These are phyloP conservation scores for Pseudogymnoascus sp. DNA, from an alignment of 2,329 filamentous ascomycete genomes.

Conservation along the genomic window DNA sequence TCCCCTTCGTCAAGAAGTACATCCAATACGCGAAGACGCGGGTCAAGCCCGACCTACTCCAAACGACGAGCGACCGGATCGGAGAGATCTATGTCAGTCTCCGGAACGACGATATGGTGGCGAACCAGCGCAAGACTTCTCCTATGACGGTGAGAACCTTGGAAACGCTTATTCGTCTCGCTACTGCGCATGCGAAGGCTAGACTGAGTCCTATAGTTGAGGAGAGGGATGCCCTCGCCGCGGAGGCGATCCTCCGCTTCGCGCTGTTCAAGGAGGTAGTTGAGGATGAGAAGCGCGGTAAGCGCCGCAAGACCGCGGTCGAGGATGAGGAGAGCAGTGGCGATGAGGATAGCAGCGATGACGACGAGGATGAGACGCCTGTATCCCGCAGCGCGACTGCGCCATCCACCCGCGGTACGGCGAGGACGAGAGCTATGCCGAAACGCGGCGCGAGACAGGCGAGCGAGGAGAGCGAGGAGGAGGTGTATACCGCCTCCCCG, in stretches of 20 bases:
- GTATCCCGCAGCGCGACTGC: slow-evolving; percentile 16
- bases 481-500: slow-evolving; percentile 28
- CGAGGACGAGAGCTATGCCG: slow-evolving; percentile 25
- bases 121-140: slow-evolving; percentile 85
- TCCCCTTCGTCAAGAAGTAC: slow-evolving; percentile 99
- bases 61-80: slow-evolving; percentile 86
- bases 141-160: slow-evolving; percentile 95
- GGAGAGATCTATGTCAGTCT: slow-evolving; percentile 84
- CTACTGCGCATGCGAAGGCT: slow-evolving; percentile 91
- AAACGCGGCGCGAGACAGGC: slow-evolving; percentile 18
- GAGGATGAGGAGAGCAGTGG: slow-evolving; percentile 45
- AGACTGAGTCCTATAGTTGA: slow-evolving; percentile 82
- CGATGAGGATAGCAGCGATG: slow-evolving; percentile 51
- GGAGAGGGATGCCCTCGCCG: slow-evolving; percentile 76
- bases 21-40: slow-evolving; percentile 95
- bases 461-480: slow-evolving; percentile 37
- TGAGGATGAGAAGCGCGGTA: slow-evolving; percentile 68
- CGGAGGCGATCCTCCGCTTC: slow-evolving; percentile 84
- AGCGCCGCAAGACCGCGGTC: slow-evolving; percentile 62
- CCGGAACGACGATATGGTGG: slow-evolving; percentile 90
- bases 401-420: slow-evolving; percentile 21
- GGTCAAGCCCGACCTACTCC: slow-evolving; percentile 81
- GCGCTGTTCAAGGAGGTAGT: slow-evolving; percentile 96
- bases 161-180: slow-evolving; percentile 95
- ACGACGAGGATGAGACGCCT: slow-evolving; percentile 27